Percentiles rank a stretch among this genome's conserved stretches.
phyloP scores from a whole-genome alignment of 768 basidiomycete species.

The Phylloporus rhodoxanthus region DNA sequence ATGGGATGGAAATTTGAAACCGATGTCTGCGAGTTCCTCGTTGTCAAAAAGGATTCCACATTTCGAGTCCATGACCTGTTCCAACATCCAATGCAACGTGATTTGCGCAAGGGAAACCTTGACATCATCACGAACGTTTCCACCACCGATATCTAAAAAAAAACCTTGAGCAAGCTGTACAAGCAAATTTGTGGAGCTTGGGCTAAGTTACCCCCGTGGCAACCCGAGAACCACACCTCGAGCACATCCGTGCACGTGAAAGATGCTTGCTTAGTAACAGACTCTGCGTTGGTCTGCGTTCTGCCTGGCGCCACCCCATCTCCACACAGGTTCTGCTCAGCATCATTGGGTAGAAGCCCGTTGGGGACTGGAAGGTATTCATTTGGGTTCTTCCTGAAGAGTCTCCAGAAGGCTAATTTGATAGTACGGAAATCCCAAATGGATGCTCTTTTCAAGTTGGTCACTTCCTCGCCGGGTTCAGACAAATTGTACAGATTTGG shows the following conservation, averaged over 20 bases:
- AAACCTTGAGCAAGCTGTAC: not conserved
- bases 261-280: not conserved
- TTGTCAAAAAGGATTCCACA: slow-evolving; percentile 57
- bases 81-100: slow-evolving; percentile 74
- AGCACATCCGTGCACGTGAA: slow-evolving; percentile 43
- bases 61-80: slow-evolving; percentile 50
- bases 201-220: slow-evolving; percentile 61
- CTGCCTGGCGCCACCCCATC: not conserved
- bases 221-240: slow-evolving; percentile 80
- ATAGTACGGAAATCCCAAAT: not conserved
- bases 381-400: not conserved
- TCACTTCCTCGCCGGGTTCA: slow-evolving; percentile 22
- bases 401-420: not conserved
- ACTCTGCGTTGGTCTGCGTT: not conserved
- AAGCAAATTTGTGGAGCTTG: not conserved
- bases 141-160: slow-evolving; percentile 63
- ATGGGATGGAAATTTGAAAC: slow-evolving; percentile 24
- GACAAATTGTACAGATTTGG: slow-evolving; percentile 57
- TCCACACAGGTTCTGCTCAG: not conserved
- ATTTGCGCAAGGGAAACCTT: slow-evolving; percentile 48
- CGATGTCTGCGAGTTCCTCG: slow-evolving; percentile 39
- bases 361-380: not conserved
- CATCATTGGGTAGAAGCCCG: not conserved
- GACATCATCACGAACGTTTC: slow-evolving; percentile 41
- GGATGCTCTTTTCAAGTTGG: not conserved